Percentiles rank a stretch among this genome's conserved stretches.
Conservation (phyloP, 1,284 basidiomycete species). For the Papiliotrema nemorosa region DNA sequence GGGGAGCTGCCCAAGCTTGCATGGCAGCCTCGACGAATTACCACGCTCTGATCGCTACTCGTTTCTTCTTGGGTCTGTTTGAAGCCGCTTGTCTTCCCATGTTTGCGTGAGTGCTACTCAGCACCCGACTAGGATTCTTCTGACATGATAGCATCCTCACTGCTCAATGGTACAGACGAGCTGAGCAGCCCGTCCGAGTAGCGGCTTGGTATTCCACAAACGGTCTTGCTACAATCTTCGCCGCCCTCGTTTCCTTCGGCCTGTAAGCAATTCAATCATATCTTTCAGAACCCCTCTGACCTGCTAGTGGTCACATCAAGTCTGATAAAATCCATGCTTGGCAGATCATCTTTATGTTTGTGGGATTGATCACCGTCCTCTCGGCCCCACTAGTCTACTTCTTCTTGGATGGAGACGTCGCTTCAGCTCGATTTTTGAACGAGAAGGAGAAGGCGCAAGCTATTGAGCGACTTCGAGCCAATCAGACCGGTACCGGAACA, state of each 20-base stretch:
- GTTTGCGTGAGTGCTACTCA: conserved; percentile 25
- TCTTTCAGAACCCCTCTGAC: neutral
- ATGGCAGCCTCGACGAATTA: conserved; percentile 34
- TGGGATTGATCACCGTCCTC: conserved; percentile 42
- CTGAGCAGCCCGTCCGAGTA: conserved; percentile 47
- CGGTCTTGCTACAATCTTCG: conserved; percentile 44
- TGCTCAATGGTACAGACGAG: conserved; percentile 48
- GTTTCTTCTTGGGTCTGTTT: conserved; percentile 48
- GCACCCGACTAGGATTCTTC: no score
- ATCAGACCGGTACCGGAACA: conserved; percentile 46
- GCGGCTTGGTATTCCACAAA: conserved; percentile 47
- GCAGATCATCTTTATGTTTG: conserved; percentile 48
- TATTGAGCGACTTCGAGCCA: conserved; percentile 49
- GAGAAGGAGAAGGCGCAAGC: conserved; percentile 46
- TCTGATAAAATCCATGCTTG: conserved; percentile 34
- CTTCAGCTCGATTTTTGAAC: conserved; percentile 44
- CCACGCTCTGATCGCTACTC: conserved; percentile 32
- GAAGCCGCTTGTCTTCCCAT: conserved; percentile 48
- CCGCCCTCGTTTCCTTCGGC: conserved; percentile 37
- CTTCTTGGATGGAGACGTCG: conserved; percentile 40
- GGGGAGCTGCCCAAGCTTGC: conserved; percentile 35
- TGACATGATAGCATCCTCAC: conserved; percentile 32
- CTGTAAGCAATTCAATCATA: conserved; percentile 17
- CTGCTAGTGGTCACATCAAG: conserved; percentile 33
- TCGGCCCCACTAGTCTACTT: conserved; percentile 42